These are phyloP conservation scores for Pseudogymnoascus sp. DNA, from an alignment of 2,329 filamentous ascomycete species.

Conservation along the genomic window DNA sequence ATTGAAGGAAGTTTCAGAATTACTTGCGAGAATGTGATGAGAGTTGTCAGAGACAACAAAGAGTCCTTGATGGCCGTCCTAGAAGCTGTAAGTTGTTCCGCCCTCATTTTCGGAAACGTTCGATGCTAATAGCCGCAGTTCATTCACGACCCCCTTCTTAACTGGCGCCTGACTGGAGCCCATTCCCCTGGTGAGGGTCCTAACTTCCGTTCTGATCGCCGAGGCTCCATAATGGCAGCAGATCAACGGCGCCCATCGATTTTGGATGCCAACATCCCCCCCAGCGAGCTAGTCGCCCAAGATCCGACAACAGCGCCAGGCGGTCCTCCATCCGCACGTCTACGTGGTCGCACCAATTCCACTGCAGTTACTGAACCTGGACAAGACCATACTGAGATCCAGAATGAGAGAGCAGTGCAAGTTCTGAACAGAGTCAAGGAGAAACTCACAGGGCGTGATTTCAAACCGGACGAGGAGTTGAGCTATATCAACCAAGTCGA, in stretches of 20 bases:
- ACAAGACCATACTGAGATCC: slow-evolving; percentile 58
- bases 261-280: slow-evolving; percentile 53
- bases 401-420: slow-evolving; percentile 87
- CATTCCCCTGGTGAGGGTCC: slow-evolving; percentile 52
- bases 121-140: slow-evolving; percentile 50
- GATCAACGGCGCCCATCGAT: slow-evolving; percentile 53
- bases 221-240: slow-evolving; percentile 40
- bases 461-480: slow-evolving; percentile 77
- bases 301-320: slow-evolving; percentile 30
- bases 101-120: slow-evolving; percentile 5
- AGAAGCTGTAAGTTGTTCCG: slow-evolving; percentile 67
- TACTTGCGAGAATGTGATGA: slow-evolving; percentile 97
- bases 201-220: slow-evolving; percentile 55
- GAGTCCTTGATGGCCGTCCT: slow-evolving; percentile 97
- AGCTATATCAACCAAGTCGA: slow-evolving; percentile 83
- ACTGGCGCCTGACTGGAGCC: slow-evolving; percentile 74
- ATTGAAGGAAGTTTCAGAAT: slow-evolving; percentile 98
- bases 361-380: slow-evolving; percentile 34
- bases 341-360: slow-evolving; percentile 53
- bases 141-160: slow-evolving; percentile 97
- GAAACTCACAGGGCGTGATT: slow-evolving; percentile 90
- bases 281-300: slow-evolving; percentile 47
- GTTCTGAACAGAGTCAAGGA: slow-evolving; percentile 87
- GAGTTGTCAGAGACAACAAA: slow-evolving; percentile 91
- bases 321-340: slow-evolving; percentile 39